Evolutionary conservation across 2,329 filamentous ascomycete species (phyloP), one percentile per base, ranked within the genome.

Genomic region (Colletotrichum lini): DNA sequence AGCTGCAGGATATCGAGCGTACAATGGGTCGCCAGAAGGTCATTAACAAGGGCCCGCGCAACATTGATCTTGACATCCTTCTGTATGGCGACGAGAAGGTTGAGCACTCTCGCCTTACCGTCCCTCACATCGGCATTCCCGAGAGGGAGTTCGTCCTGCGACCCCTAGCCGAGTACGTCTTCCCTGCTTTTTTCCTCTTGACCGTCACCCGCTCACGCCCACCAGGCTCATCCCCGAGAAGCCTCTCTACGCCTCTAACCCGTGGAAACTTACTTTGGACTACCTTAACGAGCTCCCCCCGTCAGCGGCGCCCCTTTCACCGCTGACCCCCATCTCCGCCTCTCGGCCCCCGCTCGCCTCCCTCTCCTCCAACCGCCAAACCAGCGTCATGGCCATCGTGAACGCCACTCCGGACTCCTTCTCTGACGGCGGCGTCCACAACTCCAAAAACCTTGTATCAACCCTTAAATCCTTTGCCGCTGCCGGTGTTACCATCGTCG

Each of bases 351-450:
- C 87, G 47, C 82, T 96, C 49, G 88, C 89, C 61, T 86, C 93
- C 21, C 82, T 90, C 40, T 82, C 84, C 42, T 82, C 86, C 8
- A 84, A 86, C 56, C 88, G 91, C 58, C 86, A 84, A 64, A 98
- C 96, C 0, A 90, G 90, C 56, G 83, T 98, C 75, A 99, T 99
- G 96, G 94, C 93, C 65, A 97, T 99, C 74, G 86, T 98, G 56
- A 99, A 99, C 81, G 84, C 97, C 63, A 98, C 96, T 0, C 96
- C 96, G 0, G 96, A 99, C 82, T 98, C 96, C 12, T 99, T 99
- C 84, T 98, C 96, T 1, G 95, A 98, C 78, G 96, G 95, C 64
- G 95, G 95, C 10, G 78, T 85, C 10, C 89, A 95, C 80, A 82
- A 83, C 53, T 77, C 84, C 30, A 78, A 82, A 15, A 85, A 89